Evolutionary conservation across 2,329 filamentous ascomycete species (phyloP), one percentile per base, ranked within the genome.

Genomic region (Ceratocystis harringtonii): DNA sequence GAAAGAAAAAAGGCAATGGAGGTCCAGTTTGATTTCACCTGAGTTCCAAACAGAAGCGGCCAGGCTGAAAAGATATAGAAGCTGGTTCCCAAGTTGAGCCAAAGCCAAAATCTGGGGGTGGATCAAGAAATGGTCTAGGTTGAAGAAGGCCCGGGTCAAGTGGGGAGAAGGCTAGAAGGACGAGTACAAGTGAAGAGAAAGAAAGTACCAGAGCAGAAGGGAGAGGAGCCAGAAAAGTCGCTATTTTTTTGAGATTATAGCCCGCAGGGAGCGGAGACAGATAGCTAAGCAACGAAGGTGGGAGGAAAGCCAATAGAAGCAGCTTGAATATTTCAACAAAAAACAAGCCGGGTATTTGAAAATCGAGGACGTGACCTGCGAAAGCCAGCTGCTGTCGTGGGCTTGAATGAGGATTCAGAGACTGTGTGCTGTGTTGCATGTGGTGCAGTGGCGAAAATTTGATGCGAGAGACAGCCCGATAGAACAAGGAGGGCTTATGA

Each of bases 81-180:
- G 28, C 52, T 28, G 28, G 52, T 2, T 28, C 28, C 52, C n/a
- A n/a, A 61, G 60, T n/a, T 61, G n/a, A 22, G 32, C 61, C 44
- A 45, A 43, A 44, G 32, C 44, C 61, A 62, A 50, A 62, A 62
- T 62, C 61, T 48, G 61, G 61, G 61, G 61, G 61, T 62, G 61
- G 44, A 48, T 61, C 36, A 45, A 61, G 43, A 62, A 43, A 43
- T 48, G 44, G 44, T 15, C 41, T 45, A 62, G 60, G 41, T 62
- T 45, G 41, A 62, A 62, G 44, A 30, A 19, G 61, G 41, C 41
- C 61, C 61, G 44, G 52, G 52, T 57, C 52, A 12, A 57, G 52
- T 57, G 52, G 52, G 52, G 52, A 57, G 61, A 19, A 45, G 17
- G 41, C 43, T 41, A 62, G 50, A 15, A 55, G 19, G 22, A 55